A percentile compares a stretch with the other conserved stretches of the same genome.
Evolutionary conservation across 768 basidiomycete genomes (phyloP).

Genomic region (Trametes punicea): DNA sequence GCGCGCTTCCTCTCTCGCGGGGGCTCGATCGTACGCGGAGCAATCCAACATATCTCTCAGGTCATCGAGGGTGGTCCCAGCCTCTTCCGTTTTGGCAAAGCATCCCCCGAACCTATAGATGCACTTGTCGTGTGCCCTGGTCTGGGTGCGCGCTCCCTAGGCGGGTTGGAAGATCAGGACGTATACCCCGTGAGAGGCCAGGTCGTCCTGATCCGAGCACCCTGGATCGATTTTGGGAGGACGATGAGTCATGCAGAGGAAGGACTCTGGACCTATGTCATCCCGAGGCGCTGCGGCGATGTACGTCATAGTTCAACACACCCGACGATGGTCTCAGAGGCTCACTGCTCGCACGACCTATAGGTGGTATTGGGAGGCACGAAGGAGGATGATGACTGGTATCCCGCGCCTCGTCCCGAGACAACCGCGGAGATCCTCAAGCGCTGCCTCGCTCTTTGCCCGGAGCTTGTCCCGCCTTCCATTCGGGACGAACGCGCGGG

Average conservation of each 20-base stretch:
- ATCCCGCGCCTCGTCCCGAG: constrained; percentile 59
- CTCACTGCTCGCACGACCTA: neutral
- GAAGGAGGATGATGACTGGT: constrained; percentile 61
- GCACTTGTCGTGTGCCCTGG: constrained; percentile 73
- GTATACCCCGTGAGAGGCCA: constrained; percentile 48
- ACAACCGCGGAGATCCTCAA: constrained; percentile 58
- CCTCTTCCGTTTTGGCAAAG: constrained; percentile 20
- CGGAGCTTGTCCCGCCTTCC: constrained; percentile 31
- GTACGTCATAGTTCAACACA: constrained; percentile 30
- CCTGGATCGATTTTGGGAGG: constrained; percentile 52
- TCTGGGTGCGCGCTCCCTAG: constrained; percentile 50
- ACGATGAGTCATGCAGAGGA: constrained; percentile 39
- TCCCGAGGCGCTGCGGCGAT: constrained; percentile 56
- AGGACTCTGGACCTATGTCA: constrained; percentile 56
- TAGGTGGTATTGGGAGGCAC: constrained; percentile 62
- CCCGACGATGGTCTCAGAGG: neutral
- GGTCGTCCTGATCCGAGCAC: constrained; percentile 41
- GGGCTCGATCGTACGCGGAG: constrained; percentile 56
- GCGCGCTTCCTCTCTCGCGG: constrained; percentile 55
- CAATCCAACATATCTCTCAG: constrained; percentile 67
- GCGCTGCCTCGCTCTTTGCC: constrained; percentile 35
- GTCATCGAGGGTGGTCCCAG: constrained; percentile 56
- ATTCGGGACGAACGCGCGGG: constrained; percentile 26
- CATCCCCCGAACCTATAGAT: constrained; percentile 29
- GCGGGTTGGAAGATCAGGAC: constrained; percentile 49